Base-by-base conservation (phyloP, 306 rosid species). In the Spatholobus suberectus region DNA sequence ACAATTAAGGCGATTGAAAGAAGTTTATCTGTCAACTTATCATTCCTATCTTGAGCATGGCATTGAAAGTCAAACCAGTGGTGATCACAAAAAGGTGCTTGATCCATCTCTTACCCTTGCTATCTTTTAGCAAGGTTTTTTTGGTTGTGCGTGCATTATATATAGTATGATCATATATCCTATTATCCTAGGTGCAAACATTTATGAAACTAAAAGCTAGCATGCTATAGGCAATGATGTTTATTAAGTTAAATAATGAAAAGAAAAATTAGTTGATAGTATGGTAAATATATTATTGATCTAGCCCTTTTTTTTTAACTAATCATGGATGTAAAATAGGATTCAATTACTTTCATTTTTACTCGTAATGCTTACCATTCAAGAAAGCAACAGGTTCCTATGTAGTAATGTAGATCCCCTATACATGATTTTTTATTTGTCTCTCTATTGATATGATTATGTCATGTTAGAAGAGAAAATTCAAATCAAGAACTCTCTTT, bases 1-100 rank as follows among this genome's bases (percentile, higher is more conserved):
- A 21, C 97, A 94, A 67, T 40, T 94, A 24, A 87, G 92, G 11
- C 82, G 85, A 37, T 67, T 92, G 12, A 94, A 89, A 63, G 96
- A 92, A 80, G 78, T 82, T 80, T 92, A 92, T 65, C 86, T 69
- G 11, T 13, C 93, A 37, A 78, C 13, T 9, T 92, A 82, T 67
- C 87, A 80, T 46, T 78, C 85, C 32, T 2, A 27, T 32, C 80
- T 91, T 41, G 98, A 89, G 73, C 46, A 32, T 8, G 97, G 90
- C 37, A 87, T 94, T 37, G 90, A 90, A 47, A 47, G 1, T 0
- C 13, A 66, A 29, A 66, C 90, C 0, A 78, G 89, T 35, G 97
- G 92, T 70, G 89, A 90, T 87, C 87, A 85, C 76, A 88, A 81
- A 51, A 92, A 89, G 92, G 93, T 93, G 55, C 44, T 49, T 54